phyloP scores from a whole-genome alignment of 495 filamentous ascomycete genomes.

The Immersiella caudata region DNA sequence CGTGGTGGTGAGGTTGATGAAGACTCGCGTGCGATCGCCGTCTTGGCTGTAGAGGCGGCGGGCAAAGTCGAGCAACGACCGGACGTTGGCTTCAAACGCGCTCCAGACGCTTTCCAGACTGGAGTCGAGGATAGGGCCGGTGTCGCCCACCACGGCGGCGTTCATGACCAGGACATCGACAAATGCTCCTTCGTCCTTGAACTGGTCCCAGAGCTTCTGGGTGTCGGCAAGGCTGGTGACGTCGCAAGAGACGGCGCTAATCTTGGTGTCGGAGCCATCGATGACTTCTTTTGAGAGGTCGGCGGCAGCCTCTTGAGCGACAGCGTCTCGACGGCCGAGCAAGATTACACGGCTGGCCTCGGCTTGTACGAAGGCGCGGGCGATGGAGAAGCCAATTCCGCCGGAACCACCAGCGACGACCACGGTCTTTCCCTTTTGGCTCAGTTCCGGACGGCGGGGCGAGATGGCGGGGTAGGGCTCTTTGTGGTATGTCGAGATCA shows the following conservation, averaged over 20 bases:
- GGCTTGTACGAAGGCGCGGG: slow-evolving; percentile 40
- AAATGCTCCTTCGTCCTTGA: slow-evolving; percentile 33
- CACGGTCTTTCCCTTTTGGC: slow-evolving; percentile 46
- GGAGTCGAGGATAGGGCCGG: slow-evolving; percentile 16
- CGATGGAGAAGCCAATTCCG: slow-evolving; percentile 45
- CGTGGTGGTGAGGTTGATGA: slow-evolving; percentile 44
- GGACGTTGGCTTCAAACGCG: slow-evolving; percentile 38
- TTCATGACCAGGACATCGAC: slow-evolving; percentile 49
- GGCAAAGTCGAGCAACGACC: slow-evolving; percentile 38
- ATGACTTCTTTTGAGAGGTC: slow-evolving; percentile 20
- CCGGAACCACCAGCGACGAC: slow-evolving; percentile 50
- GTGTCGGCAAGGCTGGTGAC: slow-evolving; percentile 26
- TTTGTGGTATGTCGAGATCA: slow-evolving; percentile 37
- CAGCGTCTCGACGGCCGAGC: slow-evolving; percentile 31
- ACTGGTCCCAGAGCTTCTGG: slow-evolving; percentile 38
- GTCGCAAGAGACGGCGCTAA: slow-evolving; percentile 30
- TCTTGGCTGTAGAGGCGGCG: slow-evolving; percentile 38
- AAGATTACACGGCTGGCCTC: slow-evolving; percentile 39
- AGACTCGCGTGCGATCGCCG: slow-evolving; percentile 23
- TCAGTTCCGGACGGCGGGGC: slow-evolving; percentile 42
- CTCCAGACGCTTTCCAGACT: slow-evolving; percentile 35
- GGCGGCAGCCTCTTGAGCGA: no score
- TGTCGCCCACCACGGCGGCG: slow-evolving; percentile 25
- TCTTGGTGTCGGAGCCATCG: slow-evolving; percentile 25
- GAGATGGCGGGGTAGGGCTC: slow-evolving; percentile 48